A percentile compares a stretch with the other conserved stretches of the same genome.
These are phyloP conservation scores for Ilyonectria mors-panacis DNA, from an alignment of 2,329 filamentous ascomycete genomes.

Conservation along the genomic window DNA sequence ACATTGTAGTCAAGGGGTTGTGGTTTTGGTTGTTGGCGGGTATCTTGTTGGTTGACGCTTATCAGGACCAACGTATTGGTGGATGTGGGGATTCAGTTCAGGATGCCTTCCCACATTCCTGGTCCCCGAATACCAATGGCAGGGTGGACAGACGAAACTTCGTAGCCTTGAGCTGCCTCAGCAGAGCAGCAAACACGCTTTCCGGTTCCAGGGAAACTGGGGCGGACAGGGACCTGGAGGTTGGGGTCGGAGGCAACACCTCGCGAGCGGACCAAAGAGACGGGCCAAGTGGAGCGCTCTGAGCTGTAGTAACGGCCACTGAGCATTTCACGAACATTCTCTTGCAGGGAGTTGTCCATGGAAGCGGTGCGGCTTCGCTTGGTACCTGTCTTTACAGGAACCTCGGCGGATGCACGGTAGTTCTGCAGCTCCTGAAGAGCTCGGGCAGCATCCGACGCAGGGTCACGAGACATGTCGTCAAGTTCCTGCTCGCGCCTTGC, in stretches of 20 bases:
- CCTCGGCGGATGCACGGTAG: slow-evolving; percentile 58
- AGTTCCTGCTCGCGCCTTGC: slow-evolving; percentile 63
- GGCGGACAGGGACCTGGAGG: slow-evolving; percentile 57
- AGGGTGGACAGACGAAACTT: slow-evolving; percentile 63
- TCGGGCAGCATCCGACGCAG: slow-evolving; percentile 69
- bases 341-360: slow-evolving; percentile 73
- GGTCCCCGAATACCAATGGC: slow-evolving; percentile 67
- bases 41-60: slow-evolving; percentile 41
- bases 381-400: slow-evolving; percentile 56
- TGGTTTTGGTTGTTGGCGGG: slow-evolving; percentile 38
- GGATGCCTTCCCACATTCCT: slow-evolving; percentile 78
- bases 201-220: slow-evolving; percentile 63
- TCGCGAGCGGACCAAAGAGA: slow-evolving; percentile 56
- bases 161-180: slow-evolving; percentile 67
- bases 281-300: slow-evolving; percentile 52
- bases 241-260: slow-evolving; percentile 44
- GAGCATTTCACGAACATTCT: slow-evolving; percentile 77
- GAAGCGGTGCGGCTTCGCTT: slow-evolving; percentile 75
- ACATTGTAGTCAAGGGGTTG: slow-evolving; percentile 40
- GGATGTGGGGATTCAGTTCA: slow-evolving; percentile 60
- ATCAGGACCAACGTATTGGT: slow-evolving; percentile 36
- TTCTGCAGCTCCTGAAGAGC: slow-evolving; percentile 74
- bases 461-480: slow-evolving; percentile 59
- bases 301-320: slow-evolving; percentile 53
- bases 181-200: slow-evolving; percentile 79